phyloP scores from a whole-genome alignment of 179 eudicot genomes.

The Nepenthes alata region DNA sequence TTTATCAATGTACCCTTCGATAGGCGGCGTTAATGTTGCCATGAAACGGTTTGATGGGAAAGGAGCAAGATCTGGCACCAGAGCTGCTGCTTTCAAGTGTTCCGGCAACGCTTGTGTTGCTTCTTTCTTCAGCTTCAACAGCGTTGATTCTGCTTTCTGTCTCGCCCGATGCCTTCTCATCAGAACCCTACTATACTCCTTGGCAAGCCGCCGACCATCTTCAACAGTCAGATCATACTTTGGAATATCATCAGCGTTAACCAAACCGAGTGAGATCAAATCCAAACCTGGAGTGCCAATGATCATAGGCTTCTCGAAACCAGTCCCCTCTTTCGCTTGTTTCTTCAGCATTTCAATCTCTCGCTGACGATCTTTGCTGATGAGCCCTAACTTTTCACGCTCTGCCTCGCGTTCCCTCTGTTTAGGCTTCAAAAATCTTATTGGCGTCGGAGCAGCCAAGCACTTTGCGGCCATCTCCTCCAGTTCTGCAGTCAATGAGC shows the following conservation, averaged over 20 bases:
- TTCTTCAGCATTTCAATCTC: slow-evolving; percentile 58
- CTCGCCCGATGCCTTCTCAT: slow-evolving; percentile 81
- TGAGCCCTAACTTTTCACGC: slow-evolving; percentile 72
- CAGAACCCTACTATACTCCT: slow-evolving; percentile 80
- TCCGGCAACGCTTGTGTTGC: slow-evolving; percentile 92
- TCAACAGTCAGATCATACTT: slow-evolving; percentile 81
- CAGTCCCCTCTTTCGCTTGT: slow-evolving; percentile 25
- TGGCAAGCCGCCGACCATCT: slow-evolving; percentile 74
- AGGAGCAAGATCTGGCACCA: slow-evolving; percentile 70
- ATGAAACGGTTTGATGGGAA: slow-evolving; percentile 66
- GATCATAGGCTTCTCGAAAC: slow-evolving; percentile 19
- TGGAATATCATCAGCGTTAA: slow-evolving; percentile 60
- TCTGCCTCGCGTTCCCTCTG: slow-evolving; percentile 54
- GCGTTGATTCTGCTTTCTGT: slow-evolving; percentile 63
- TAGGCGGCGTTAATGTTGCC: slow-evolving; percentile 90
- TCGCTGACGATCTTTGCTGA: slow-evolving; percentile 53
- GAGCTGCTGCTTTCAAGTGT: slow-evolving; percentile 50
- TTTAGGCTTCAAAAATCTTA: slow-evolving; percentile 54
- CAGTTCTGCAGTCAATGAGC: slow-evolving; percentile 20
- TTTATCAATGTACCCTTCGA: slow-evolving; percentile 84
- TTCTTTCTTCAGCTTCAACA: slow-evolving; percentile 74
- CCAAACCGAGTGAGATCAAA: slow-evolving; percentile 57
- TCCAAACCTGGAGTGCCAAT: slow-evolving; percentile 74
- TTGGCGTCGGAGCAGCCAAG: slow-evolving; percentile 43
- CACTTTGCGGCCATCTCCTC: slow-evolving; percentile 59